These are phyloP conservation scores for Phaeosphaeria sp. DNA, from an alignment of 2,329 filamentous ascomycete species.

Conservation along the genomic window DNA sequence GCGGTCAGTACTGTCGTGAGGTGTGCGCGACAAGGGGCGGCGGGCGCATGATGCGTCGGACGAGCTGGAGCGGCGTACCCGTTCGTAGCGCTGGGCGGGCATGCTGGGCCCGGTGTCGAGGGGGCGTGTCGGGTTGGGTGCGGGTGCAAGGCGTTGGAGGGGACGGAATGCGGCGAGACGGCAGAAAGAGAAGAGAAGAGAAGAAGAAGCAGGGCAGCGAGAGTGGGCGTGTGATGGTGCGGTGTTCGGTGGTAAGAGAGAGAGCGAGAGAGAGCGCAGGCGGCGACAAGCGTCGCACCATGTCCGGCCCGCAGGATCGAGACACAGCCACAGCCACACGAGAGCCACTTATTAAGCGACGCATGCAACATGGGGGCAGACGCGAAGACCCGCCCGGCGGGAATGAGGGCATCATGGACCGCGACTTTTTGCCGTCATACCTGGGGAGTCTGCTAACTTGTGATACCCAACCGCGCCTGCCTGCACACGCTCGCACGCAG, in stretches of 20 bases:
- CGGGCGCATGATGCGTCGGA: constrained; percentile 15
- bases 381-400: not conserved
- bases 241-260: constrained; percentile 4
- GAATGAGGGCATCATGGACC: not conserved
- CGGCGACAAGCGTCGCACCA: constrained; percentile 2
- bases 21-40: constrained; percentile 9
- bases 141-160: constrained; percentile 8
- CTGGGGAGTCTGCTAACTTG: not conserved
- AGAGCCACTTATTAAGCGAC: not conserved
- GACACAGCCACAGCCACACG: not conserved
- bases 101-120: constrained; percentile 40
- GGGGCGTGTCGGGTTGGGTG: constrained; percentile 9
- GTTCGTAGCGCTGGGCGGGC: constrained; percentile 57
- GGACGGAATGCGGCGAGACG: not conserved
- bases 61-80: constrained; percentile 47
- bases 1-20: constrained; percentile 21
- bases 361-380: not conserved
- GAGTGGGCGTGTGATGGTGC: constrained; percentile 3
- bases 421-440: not conserved
- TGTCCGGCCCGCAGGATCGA: not conserved
- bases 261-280: constrained; percentile 15
- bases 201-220: not conserved
- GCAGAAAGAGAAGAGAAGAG: not conserved
- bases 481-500: not conserved
- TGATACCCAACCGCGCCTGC: not conserved